Conservation (phyloP, 2,329 filamentous ascomycete genomes). For the Domatiomyces globalis region DNA sequence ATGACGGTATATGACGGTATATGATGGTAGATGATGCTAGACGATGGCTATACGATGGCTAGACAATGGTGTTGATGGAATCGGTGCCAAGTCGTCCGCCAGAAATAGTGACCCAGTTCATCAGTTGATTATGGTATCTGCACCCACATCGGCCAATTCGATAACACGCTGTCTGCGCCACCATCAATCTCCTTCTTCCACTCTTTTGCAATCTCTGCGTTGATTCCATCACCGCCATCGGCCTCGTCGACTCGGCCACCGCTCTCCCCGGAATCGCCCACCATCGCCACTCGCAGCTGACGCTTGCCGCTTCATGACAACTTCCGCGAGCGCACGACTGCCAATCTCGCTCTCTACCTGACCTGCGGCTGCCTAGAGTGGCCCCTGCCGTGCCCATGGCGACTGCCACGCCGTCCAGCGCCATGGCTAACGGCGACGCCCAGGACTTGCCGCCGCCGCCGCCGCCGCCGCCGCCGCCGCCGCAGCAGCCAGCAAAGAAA, state of each 20-base stretch:
- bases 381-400: constrained; percentile 20
- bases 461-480: constrained; percentile 24
- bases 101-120: too few species aligned
- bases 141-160: neutral
- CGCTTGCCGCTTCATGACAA: neutral
- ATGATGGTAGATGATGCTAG: neutral
- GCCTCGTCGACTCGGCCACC: neutral
- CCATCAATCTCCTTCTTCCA: neutral
- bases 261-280: neutral
- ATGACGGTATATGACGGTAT: too few species aligned
- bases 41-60: neutral
- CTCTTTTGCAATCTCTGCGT: neutral
- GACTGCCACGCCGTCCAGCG: constrained; percentile 24
- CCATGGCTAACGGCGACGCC: constrained; percentile 31
- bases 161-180: neutral
- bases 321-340: neutral
- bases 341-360: neutral
- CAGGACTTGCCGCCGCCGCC: constrained; percentile 26
- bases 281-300: neutral
- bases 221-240: neutral
- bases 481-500: constrained; percentile 52
- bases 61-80: too few species aligned
- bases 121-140: too few species aligned
- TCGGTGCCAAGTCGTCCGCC: too few species aligned
- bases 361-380: neutral